Evolutionary conservation across 2,329 filamentous ascomycete species (phyloP).

Genomic region (Aspergillus fijiensis): DNA sequence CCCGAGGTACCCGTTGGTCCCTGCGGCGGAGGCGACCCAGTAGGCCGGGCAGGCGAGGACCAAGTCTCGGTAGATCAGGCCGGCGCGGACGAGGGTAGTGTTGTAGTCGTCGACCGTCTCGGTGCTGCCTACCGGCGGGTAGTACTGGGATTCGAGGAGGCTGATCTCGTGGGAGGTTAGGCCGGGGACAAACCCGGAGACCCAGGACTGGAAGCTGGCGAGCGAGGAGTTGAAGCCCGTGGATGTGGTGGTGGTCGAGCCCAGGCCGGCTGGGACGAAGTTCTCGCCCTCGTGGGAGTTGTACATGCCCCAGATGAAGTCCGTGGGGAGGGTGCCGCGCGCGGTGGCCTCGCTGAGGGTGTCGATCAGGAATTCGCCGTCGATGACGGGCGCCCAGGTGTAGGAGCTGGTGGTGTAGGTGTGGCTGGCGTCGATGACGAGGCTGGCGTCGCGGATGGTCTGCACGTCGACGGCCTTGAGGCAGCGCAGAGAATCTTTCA

Average conservation of each 20-base stretch:
- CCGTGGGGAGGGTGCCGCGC: slow-evolving; percentile 44
- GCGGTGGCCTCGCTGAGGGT: slow-evolving; percentile 48
- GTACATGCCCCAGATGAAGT: slow-evolving; percentile 56
- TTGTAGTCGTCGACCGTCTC: slow-evolving; percentile 53
- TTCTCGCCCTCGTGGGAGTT: slow-evolving; percentile 64
- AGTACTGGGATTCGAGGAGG: slow-evolving; percentile 48
- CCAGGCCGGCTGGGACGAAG: slow-evolving; percentile 56
- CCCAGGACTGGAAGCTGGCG: slow-evolving; percentile 54
- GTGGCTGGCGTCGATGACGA: slow-evolving; percentile 50
- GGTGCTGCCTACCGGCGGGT: slow-evolving; percentile 46
- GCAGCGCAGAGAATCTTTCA: slow-evolving; percentile 50
- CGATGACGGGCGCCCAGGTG: slow-evolving; percentile 62
- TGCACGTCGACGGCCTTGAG: slow-evolving; percentile 57
- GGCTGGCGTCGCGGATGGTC: slow-evolving; percentile 52
- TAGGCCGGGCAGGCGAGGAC: slow-evolving; percentile 61
- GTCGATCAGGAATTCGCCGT: slow-evolving; percentile 53
- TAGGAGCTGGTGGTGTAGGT: slow-evolving; percentile 58
- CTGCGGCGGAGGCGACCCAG: slow-evolving; percentile 54
- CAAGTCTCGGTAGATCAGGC: slow-evolving; percentile 58
- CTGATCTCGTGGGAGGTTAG: slow-evolving; percentile 44
- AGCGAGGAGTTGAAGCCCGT: slow-evolving; percentile 53
- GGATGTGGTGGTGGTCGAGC: slow-evolving; percentile 26
- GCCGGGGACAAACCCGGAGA: slow-evolving; percentile 54
- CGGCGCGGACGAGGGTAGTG: slow-evolving; percentile 53
- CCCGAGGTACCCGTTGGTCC: slow-evolving; percentile 52